phyloP scores from a whole-genome alignment of 2,329 filamentous ascomycete genomes.

The Cyclaneusma minus region DNA sequence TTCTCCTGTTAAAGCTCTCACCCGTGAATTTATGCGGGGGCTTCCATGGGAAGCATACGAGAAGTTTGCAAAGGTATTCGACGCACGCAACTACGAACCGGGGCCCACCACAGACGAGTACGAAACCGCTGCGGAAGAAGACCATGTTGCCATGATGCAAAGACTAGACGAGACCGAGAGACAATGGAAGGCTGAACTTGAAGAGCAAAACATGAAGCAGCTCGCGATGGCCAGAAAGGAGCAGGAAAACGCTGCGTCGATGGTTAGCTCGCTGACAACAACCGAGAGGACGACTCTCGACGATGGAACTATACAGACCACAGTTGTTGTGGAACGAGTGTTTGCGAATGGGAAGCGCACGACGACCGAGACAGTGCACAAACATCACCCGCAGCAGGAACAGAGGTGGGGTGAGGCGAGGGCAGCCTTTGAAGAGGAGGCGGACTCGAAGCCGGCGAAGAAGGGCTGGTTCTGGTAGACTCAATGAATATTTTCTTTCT shows the following conservation, averaged over 20 bases:
- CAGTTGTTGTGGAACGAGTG: neutral
- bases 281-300: slow-evolving; percentile 1
- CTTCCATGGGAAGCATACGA: too few species aligned
- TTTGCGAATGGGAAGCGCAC: slow-evolving; percentile 1
- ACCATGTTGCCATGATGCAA: neutral
- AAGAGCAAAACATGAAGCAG: neutral
- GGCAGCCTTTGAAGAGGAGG: neutral
- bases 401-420: neutral
- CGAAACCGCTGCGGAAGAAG: neutral
- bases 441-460: neutral
- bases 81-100: too few species aligned
- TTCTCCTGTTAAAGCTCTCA: too few species aligned
- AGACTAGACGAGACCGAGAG: too few species aligned
- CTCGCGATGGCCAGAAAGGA: neutral
- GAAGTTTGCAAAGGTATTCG: too few species aligned
- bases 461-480: slow-evolving; percentile 4
- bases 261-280: neutral
- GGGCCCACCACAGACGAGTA: too few species aligned
- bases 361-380: slow-evolving; percentile 2
- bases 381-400: slow-evolving; percentile 1
- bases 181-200: too few species aligned
- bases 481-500: too few species aligned
- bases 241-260: neutral
- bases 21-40: too few species aligned
- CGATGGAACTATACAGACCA: slow-evolving; percentile 1